Evolutionary conservation across 2,329 filamentous ascomycete species (phyloP).

Genomic region (Exophiala sp.): DNA sequence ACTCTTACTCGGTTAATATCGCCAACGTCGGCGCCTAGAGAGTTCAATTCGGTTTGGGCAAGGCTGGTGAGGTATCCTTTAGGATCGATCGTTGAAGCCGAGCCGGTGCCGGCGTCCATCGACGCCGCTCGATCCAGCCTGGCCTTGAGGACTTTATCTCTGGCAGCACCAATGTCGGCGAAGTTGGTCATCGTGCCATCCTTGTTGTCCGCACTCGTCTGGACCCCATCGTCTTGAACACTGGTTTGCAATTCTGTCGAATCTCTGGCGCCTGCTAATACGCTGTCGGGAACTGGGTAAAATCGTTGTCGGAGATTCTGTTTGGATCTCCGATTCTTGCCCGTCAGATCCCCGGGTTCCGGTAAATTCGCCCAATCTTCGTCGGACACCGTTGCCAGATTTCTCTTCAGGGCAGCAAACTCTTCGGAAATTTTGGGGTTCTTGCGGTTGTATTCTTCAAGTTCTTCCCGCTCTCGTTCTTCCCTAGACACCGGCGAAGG

Average conservation of each 20-base stretch:
- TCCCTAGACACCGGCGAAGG: conserved; percentile 64
- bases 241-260: conserved; percentile 78
- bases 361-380: conserved; percentile 95
- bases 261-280: conserved; percentile 78
- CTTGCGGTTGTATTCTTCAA: conserved; percentile 90
- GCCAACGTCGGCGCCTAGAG: conserved; percentile 76
- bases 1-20: conserved; percentile 92
- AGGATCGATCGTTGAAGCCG: conserved; percentile 83
- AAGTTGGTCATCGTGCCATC: conserved; percentile 98
- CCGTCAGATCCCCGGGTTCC: conserved; percentile 92
- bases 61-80: conserved; percentile 94
- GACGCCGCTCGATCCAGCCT: conserved; percentile 82
- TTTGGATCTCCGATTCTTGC: conserved; percentile 80
- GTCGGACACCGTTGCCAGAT: conserved; percentile 78
- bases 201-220: conserved; percentile 45
- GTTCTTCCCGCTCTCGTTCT: conserved; percentile 84
- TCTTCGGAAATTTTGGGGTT: conserved; percentile 98
- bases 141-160: conserved; percentile 94
- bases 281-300: conserved; percentile 95
- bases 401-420: conserved; percentile 91
- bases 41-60: conserved; percentile 70
- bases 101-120: conserved; percentile 65
- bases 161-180: conserved; percentile 89
- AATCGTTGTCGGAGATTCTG: conserved; percentile 78
- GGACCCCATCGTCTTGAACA: conserved; percentile 69